phyloP scores from a whole-genome alignment of 1,284 basidiomycete species.

The Cutaneotrichosporon cutaneum region DNA sequence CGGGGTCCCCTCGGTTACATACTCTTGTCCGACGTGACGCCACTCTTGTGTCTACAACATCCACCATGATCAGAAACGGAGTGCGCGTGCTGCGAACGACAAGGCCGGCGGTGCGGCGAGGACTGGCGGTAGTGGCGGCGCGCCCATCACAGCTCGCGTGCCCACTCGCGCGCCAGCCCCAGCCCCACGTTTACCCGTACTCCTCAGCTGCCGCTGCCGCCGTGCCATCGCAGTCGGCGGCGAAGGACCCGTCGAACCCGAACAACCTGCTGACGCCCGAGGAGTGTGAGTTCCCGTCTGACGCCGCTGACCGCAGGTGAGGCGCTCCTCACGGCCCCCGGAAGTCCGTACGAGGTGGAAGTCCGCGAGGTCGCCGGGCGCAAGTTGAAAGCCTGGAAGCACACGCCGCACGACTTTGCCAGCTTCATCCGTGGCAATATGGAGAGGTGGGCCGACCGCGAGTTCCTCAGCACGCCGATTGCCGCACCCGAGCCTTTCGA shows the following conservation, averaged over 20 bases:
- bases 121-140: background rate
- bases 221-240: background rate
- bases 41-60: background rate
- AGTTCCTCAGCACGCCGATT: slow-evolving; percentile 29
- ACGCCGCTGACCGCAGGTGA: slow-evolving; percentile 11
- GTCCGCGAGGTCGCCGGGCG: background rate
- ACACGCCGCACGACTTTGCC: slow-evolving; percentile 2
- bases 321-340: slow-evolving; percentile 5
- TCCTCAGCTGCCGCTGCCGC: background rate
- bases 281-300: background rate
- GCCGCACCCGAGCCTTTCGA: slow-evolving; percentile 12
- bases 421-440: background rate
- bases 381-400: slow-evolving; percentile 6
- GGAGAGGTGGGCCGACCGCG: slow-evolving; percentile 25
- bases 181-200: background rate
- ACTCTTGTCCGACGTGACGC: background rate
- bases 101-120: background rate
- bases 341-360: slow-evolving; percentile 8
- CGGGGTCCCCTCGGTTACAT: no score
- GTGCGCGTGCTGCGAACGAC: background rate
- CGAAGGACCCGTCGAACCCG: background rate
- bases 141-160: background rate
- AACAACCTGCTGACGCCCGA: background rate
- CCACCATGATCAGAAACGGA: background rate
- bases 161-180: background rate